Evolutionary conservation across 345 rosid genomes (phyloP), one percentile per base, ranked within the genome.

Genomic region (Jatropha curcas): DNA sequence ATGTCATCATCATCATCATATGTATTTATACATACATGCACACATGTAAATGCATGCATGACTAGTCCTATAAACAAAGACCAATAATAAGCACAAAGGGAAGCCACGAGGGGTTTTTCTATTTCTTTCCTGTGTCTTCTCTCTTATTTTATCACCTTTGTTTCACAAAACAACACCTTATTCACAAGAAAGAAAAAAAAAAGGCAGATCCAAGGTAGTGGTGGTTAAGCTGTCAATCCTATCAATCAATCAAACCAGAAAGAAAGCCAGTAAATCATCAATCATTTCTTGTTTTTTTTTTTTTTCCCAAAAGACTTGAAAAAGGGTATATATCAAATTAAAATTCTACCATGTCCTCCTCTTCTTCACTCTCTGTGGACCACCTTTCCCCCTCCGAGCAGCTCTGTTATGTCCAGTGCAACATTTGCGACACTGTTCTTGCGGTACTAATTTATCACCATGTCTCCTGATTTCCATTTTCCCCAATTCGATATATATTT

Each of bases 321-420:
- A 81, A 76, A 45, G 39, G 56, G 28, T n/a, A n/a, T n/a, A n/a
- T n/a, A n/a, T n/a, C n/a, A n/a, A 31, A 33, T 39, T 68, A 28
- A 56, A 52, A 33, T 31, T 45, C 37, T 59, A 78, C 53, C 74
- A 78, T 78, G 82, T 82, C 84, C 67, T 71, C 82, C 77, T 82
- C 84, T 52, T 78, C 84, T 72, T 27, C 82, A 5, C 62, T 75
- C 73, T 75, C 84, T 52, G 52, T 75, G 74, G 81, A 81, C 79
- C 87, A 78, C 83, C 68, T 75, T 11, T 73, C 79, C 37, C 70
- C 73, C 78, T 80, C 96, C 83, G 98, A 93, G 61, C 98, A 96
- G 81, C 98, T 96, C 80, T 91, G 98, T 77, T 96, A 96, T 73
- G 97, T 96, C 91, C 98, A 88, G 69, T 93, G 99, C 93, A 90